These are phyloP conservation scores for Aspergillus terreus DNA, from an alignment of 2,329 filamentous ascomycete species.

Conservation along the genomic window DNA sequence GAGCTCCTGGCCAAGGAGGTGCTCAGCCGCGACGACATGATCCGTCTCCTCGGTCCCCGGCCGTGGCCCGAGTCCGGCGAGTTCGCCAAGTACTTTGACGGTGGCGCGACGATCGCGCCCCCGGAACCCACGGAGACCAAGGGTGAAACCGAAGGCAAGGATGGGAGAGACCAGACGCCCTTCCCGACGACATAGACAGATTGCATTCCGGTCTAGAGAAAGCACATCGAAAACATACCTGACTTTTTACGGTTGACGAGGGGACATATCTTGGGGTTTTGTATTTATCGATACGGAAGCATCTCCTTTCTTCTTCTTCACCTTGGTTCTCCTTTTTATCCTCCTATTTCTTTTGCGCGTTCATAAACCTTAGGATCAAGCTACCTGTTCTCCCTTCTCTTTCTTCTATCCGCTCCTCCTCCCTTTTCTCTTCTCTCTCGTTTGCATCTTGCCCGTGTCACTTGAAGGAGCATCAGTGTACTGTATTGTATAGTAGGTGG, in stretches of 20 bases:
- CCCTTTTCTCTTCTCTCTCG: constrained; percentile 4
- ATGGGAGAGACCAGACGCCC: constrained; percentile 34
- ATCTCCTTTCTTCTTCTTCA: constrained; percentile 19
- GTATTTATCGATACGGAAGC: constrained; percentile 27
- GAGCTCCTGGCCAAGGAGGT: constrained; percentile 91
- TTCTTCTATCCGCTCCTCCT: constrained; percentile 3
- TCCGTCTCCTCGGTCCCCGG: constrained; percentile 77
- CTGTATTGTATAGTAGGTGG: constrained; percentile 28
- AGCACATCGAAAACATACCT: not conserved
- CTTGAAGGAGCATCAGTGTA: constrained; percentile 13
- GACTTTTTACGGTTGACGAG: constrained; percentile 6
- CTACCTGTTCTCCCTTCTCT: constrained; percentile 8
- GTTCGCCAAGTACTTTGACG: constrained; percentile 89
- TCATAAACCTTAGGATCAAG: constrained; percentile 25
- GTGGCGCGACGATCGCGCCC: constrained; percentile 54
- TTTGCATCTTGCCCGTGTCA: constrained; percentile 3
- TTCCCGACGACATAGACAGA: constrained; percentile 22
- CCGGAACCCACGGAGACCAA: constrained; percentile 36
- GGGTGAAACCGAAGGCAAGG: constrained; percentile 40
- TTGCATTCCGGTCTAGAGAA: not conserved
- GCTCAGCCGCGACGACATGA: constrained; percentile 84
- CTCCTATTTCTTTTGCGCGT: constrained; percentile 13
- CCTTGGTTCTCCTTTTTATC: constrained; percentile 3
- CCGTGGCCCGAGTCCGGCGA: constrained; percentile 83
- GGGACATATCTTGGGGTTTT: constrained; percentile 18